phyloP scores from a whole-genome alignment of 257 asterid genomes.

The Primulina huaijiensis region DNA sequence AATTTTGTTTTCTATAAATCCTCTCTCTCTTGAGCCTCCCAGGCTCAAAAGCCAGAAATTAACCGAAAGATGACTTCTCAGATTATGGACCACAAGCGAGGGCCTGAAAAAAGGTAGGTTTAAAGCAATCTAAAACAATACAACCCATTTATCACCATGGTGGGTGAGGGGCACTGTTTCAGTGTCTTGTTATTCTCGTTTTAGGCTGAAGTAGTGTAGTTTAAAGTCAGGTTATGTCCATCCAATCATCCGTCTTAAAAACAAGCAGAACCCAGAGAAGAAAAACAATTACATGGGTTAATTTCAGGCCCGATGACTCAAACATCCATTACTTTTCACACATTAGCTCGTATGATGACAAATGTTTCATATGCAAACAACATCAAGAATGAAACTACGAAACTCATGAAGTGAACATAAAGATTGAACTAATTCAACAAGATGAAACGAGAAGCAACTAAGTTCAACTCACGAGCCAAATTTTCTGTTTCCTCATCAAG shows the following conservation, averaged over 20 bases:
- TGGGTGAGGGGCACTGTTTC: neutral
- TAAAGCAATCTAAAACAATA: too few species aligned
- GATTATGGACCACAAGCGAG: neutral
- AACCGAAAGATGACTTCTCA: neutral
- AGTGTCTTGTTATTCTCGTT: neutral
- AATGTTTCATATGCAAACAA: neutral
- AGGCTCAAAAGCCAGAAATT: neutral
- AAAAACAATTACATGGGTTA: neutral
- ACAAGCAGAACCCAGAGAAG: neutral
- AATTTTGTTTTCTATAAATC: neutral
- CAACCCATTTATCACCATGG: neutral
- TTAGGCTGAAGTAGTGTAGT: neutral
- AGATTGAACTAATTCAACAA: neutral
- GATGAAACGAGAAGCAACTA: neutral
- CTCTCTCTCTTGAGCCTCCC: neutral
- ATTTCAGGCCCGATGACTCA: neutral
- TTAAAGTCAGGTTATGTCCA: neutral
- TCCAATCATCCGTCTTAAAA: neutral
- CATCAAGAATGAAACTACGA: neutral
- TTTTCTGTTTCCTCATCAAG: constrained; percentile 94
- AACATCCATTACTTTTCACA: neutral
- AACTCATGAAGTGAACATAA: neutral
- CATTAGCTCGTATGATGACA: neutral
- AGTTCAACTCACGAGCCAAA: constrained; percentile 71
- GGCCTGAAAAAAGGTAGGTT: neutral